Percentiles rank a stretch among this genome's conserved stretches.
Conservation (phyloP, 192 early-diverging fungal species). For the Coemansia sp. region DNA sequence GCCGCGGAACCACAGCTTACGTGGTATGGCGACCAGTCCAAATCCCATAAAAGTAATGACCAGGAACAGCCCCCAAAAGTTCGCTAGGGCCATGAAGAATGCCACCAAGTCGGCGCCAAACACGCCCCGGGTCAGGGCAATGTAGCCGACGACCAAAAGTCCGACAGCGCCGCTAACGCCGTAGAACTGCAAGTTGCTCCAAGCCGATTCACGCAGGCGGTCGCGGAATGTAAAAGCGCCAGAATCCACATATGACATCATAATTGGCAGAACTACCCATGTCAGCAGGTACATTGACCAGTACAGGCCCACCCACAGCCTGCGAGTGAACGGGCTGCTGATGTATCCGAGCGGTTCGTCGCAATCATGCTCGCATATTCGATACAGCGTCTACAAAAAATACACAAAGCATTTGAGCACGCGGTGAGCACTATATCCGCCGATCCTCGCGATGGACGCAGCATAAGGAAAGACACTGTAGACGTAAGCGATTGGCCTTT, state of each 20-base stretch:
- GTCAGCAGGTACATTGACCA: slow-evolving; percentile 88
- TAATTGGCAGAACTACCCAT: slow-evolving; percentile 77
- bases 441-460: neutral
- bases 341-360: slow-evolving; percentile 79
- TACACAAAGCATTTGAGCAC: neutral
- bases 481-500: neutral
- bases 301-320: slow-evolving; percentile 83
- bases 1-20: slow-evolving; percentile 78
- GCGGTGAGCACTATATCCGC: slow-evolving; percentile 3
- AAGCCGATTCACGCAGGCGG: slow-evolving; percentile 68
- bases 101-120: slow-evolving; percentile 60
- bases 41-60: slow-evolving; percentile 90
- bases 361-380: slow-evolving; percentile 66
- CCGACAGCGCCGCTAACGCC: slow-evolving; percentile 68
- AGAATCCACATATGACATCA: slow-evolving; percentile 83
- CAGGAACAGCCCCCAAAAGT: slow-evolving; percentile 91
- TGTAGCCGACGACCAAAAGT: slow-evolving; percentile 71
- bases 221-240: slow-evolving; percentile 77
- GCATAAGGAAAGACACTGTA: neutral
- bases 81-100: slow-evolving; percentile 88
- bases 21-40: slow-evolving; percentile 87
- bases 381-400: slow-evolving; percentile 63
- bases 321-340: slow-evolving; percentile 62
- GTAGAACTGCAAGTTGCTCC: slow-evolving; percentile 84
- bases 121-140: slow-evolving; percentile 59